A percentile compares a stretch with the other conserved stretches of the same genome.
Evolutionary conservation across 2,329 filamentous ascomycete genomes (phyloP).

Genomic region (Colletotrichum tropicicola): DNA sequence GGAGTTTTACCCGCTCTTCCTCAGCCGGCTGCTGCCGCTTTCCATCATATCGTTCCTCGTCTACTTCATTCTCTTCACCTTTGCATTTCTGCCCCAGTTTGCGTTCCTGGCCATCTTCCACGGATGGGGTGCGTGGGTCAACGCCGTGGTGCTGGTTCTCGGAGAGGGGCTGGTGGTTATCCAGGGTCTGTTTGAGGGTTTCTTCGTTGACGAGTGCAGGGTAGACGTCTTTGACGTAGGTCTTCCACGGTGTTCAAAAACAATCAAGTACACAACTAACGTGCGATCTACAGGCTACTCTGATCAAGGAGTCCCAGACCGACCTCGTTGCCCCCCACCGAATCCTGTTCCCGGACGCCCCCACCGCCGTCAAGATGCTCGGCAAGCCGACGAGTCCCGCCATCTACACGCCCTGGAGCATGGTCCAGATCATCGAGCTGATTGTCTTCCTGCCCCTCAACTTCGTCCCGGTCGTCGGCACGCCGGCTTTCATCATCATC

Average conservation of each 20-base stretch:
- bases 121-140: constrained; percentile 87
- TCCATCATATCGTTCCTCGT: constrained; percentile 84
- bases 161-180: constrained; percentile 81
- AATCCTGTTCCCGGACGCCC: constrained; percentile 72
- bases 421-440: constrained; percentile 90
- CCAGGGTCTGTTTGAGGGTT: constrained; percentile 76
- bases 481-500: constrained; percentile 85
- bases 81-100: constrained; percentile 88
- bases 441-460: constrained; percentile 83
- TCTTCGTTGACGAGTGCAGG: constrained; percentile 81
- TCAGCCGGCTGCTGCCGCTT: constrained; percentile 80
- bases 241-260: background rate
- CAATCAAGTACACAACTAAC: constrained; percentile 20
- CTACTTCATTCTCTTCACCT: constrained; percentile 86
- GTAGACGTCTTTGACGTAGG: constrained; percentile 87
- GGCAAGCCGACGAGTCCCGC: constrained; percentile 82
- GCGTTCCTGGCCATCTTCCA: constrained; percentile 92
- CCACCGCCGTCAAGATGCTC: constrained; percentile 79
- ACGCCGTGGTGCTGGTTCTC: constrained; percentile 86
- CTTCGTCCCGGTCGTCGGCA: constrained; percentile 84
- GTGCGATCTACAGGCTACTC: constrained; percentile 60
- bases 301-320: constrained; percentile 78
- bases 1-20: constrained; percentile 84
- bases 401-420: constrained; percentile 86
- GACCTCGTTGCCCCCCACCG: constrained; percentile 75